Percentiles rank a stretch among this genome's conserved stretches.
These are phyloP conservation scores for Agaricus subrufescens DNA, from an alignment of 768 basidiomycete genomes.

Conservation along the genomic window DNA sequence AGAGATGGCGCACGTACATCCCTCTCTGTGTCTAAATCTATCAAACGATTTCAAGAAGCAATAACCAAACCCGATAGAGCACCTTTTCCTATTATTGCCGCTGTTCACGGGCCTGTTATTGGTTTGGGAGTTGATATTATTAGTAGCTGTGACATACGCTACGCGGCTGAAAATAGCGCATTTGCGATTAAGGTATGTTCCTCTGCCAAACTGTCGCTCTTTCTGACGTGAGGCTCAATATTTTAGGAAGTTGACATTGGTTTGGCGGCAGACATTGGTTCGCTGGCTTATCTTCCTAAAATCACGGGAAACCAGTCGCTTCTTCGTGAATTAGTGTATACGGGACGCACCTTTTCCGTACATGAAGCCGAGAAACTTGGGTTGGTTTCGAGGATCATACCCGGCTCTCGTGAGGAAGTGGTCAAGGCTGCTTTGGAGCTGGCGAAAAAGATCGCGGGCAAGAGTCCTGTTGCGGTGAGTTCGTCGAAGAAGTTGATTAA, in stretches of 20 bases:
- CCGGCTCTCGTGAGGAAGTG: slow-evolving; percentile 64
- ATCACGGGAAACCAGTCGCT: slow-evolving; percentile 71
- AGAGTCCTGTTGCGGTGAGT: slow-evolving; percentile 75
- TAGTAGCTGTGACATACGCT: slow-evolving; percentile 72
- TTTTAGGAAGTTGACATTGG: slow-evolving; percentile 81
- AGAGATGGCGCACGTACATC: slow-evolving; percentile 52
- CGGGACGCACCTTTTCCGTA: slow-evolving; percentile 65
- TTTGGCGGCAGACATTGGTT: slow-evolving; percentile 84
- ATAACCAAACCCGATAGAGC: slow-evolving; percentile 66
- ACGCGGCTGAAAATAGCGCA: slow-evolving; percentile 52
- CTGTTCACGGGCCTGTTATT: slow-evolving; percentile 68
- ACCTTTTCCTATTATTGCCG: slow-evolving; percentile 78
- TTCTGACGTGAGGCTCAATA: slow-evolving; percentile 9
- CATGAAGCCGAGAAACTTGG: slow-evolving; percentile 66
- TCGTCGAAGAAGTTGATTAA: slow-evolving; percentile 76
- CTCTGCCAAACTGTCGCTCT: slow-evolving; percentile 28
- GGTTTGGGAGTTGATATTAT: slow-evolving; percentile 81
- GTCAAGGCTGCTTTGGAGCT: slow-evolving; percentile 59
- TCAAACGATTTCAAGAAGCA: slow-evolving; percentile 62
- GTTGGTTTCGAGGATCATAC: slow-evolving; percentile 66
- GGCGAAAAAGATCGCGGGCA: slow-evolving; percentile 60
- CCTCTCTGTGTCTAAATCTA: slow-evolving; percentile 38
- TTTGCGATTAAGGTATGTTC: slow-evolving; percentile 70
- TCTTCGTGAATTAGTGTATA: slow-evolving; percentile 72
- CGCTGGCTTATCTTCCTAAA: slow-evolving; percentile 78